Base-by-base conservation (phyloP, 2,329 filamentous ascomycete genomes). In the Aureobasidium sp. region DNA sequence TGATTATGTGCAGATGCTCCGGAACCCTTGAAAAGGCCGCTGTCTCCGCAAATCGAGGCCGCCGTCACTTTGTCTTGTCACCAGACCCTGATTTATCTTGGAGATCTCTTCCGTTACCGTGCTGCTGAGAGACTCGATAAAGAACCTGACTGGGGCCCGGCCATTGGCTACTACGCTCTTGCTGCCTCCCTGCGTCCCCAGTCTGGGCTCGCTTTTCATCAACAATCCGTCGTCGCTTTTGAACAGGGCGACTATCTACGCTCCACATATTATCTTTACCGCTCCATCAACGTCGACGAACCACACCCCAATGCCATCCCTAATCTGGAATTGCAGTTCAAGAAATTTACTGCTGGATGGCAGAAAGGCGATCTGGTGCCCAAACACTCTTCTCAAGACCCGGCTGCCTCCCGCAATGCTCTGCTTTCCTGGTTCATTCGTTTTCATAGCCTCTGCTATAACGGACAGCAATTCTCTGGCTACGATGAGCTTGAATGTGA, bases 41-140 rank as follows among this genome's bases (percentile, higher is more conserved):
- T 32, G 12, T 42, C 50, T 29, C 29, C 50, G 2, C 6, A 42
- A 14, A 1, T 51, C 7, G 34, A 52, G n/a, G 29, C 29, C 11
- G 34, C 27, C 25, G 34, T 58, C 35, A 21, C 42, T 6, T 32
- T 56, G 10, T 54, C 77, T 38, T 95, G 88, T 66, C 86, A 95
- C 70, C 80, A 83, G 53, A 89, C 87, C 4, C 76, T 97, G 53
- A 84, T 96, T 56, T 88, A 86, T 59, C 79, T 97, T 8, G 93
- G 93, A 29, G 93, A 98, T 67, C 77, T 98, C 42, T 88, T 88
- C 45, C 83, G 93, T 58, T 98, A 96, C 70, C 84, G 90, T 56
- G 81, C 82, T 61, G 78, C 76, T 51, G 86, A 91, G 64, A 74
- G 88, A 55, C 82, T 84, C 55, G 79, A 78, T 56, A 90, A 86